Conservation (phyloP, 345 rosid species). For the Anacardium occidentale region DNA sequence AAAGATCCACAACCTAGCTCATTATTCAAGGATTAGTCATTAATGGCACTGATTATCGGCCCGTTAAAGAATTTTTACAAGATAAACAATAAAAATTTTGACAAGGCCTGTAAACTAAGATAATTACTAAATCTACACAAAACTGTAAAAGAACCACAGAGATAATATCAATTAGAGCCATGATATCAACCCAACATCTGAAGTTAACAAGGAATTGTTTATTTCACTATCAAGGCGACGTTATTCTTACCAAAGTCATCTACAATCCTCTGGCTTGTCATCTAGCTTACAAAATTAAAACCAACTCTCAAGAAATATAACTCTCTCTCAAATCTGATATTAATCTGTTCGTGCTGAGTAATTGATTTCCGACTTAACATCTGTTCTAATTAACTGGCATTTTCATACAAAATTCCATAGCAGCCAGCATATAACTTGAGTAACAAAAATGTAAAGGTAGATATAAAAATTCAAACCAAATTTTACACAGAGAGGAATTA, state of each 20-base stretch:
- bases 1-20: conserved; percentile 68
- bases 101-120: background rate
- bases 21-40: conserved; percentile 11
- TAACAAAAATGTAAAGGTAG: background rate
- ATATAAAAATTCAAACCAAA: background rate
- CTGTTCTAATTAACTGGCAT: no score
- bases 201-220: background rate
- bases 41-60: background rate
- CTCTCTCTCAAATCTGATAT: background rate
- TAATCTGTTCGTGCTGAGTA: background rate
- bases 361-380: background rate
- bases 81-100: background rate
- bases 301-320: background rate
- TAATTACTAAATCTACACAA: background rate
- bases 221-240: background rate
- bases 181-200: background rate
- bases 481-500: background rate
- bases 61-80: background rate
- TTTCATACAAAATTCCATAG: no score
- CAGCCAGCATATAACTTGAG: background rate
- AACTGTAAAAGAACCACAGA: background rate
- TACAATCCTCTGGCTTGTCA: background rate
- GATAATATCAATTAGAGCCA: background rate
- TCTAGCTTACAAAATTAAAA: background rate
- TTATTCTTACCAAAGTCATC: background rate